Evolutionary conservation across 2,329 filamentous ascomycete species (phyloP).

Genomic region (Epichloe baconii): DNA sequence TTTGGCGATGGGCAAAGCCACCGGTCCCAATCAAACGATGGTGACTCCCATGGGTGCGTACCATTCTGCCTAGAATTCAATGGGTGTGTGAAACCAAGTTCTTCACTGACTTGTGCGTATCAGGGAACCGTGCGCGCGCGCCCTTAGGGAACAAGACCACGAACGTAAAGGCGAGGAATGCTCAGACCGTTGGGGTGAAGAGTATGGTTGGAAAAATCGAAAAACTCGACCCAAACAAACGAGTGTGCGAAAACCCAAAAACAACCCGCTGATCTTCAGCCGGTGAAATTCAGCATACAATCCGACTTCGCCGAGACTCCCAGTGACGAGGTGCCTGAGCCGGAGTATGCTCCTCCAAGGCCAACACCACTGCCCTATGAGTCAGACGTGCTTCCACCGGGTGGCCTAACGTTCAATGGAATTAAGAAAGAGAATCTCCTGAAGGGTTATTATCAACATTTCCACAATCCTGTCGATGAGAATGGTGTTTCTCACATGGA

Average conservation of each 20-base stretch:
- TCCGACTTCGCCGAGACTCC: conserved; percentile 32
- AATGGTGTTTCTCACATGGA: conserved; percentile 52
- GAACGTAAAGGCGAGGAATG: conserved; percentile 68
- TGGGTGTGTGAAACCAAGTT: not conserved
- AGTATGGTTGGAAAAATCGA: conserved; percentile 44
- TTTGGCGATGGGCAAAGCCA: conserved; percentile 31
- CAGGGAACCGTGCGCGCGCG: conserved; percentile 47
- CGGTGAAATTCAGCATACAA: conserved; percentile 50
- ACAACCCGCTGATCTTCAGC: conserved; percentile 38
- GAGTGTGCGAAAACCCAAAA: conserved; percentile 44
- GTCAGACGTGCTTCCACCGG: conserved; percentile 53
- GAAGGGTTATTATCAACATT: conserved; percentile 48
- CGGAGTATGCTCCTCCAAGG: conserved; percentile 80
- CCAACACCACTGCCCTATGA: conserved; percentile 53
- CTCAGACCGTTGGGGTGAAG: conserved; percentile 54
- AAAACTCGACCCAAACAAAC: conserved; percentile 47
- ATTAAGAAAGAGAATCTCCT: conserved; percentile 45
- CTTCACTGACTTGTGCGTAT: conserved; percentile 5
- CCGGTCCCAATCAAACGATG: conserved; percentile 40
- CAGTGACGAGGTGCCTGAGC: conserved; percentile 64
- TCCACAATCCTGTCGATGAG: conserved; percentile 51
- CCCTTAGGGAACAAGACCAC: conserved; percentile 91
- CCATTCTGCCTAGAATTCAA: not conserved
- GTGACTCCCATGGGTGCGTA: conserved; percentile 69
- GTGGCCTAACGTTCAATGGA: conserved; percentile 41